Base-by-base conservation (phyloP, 202 grass and related monocot species). In the Saccharum hybrid region DNA sequence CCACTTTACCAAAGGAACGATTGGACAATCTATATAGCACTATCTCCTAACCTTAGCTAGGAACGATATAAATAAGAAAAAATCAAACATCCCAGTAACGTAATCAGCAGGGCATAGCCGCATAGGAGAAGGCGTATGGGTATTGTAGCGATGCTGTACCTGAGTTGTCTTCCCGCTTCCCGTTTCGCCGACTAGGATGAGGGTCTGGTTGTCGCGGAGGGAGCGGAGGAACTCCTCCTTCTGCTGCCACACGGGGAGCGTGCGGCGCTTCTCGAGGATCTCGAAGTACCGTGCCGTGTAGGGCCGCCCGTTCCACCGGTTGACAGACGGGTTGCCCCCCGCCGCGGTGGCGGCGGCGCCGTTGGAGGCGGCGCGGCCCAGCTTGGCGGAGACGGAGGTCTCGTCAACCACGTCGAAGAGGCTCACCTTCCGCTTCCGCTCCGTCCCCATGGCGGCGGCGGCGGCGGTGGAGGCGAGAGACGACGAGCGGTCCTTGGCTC, bases 101-200 rank as follows among this genome's bases (percentile, higher is more conserved):
- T 69, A 43, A 68, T 11, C 31, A 75, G 22, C 10, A 28, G 22
- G 72, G 52, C 18, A 7, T 54, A 54, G 51, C 51, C 1, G 2
- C 10, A 33, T 28, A 75, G 52, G 16, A 54, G 33, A 56, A 22
- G 41, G 73, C 16, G 65, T 11, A 64, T 41, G 57, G 21, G 30
- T 54, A 65, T 19, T 43, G 56, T 49, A 43, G 42, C 19, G 66
- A 15, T 21, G 23, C 1, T 10, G 14, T 75, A 93, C 94, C 94
- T 97, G 94, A 36, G 94, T 97, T 69, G 94, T 97, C 79, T 97
- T 97, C 38, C 94, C 94, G 14, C 94, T 97, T 82, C 94, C 94
- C 3, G 94, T 97, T 73, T 97, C 94, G 6, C 94, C 94, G 40
- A 97, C 94, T 15, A 97, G 88, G 56, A 97, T 93, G 67, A 97